phyloP scores from a whole-genome alignment of 768 basidiomycete species.

The Tricholomella constricta region DNA sequence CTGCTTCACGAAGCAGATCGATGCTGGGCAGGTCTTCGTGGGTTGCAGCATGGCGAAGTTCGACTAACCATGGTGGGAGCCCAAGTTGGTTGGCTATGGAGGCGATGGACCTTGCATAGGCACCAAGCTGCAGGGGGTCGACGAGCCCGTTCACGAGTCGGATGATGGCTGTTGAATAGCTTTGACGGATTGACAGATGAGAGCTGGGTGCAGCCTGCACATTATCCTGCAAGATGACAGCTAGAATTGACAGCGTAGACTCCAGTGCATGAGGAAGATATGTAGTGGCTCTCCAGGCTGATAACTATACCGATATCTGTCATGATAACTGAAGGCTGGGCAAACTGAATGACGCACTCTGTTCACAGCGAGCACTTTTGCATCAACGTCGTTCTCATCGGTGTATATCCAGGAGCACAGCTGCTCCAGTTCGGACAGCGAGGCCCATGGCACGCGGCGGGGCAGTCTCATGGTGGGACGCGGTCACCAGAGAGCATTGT shows the following conservation, averaged over 20 bases:
- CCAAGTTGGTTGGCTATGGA: conserved; percentile 86
- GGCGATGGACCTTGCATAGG: conserved; percentile 88
- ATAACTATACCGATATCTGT: conserved; percentile 48
- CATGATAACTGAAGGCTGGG: neutral
- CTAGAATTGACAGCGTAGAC: conserved; percentile 64
- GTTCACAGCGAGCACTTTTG: conserved; percentile 60
- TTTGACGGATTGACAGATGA: conserved; percentile 64
- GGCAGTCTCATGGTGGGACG: conserved; percentile 62
- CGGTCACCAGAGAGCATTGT: conserved; percentile 6
- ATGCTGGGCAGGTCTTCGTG: conserved; percentile 93
- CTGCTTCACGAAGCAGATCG: conserved; percentile 74
- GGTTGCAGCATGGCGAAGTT: conserved; percentile 92
- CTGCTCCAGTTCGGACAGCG: conserved; percentile 68
- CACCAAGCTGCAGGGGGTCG: conserved; percentile 88
- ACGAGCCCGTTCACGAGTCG: conserved; percentile 94
- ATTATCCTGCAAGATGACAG: conserved; percentile 59
- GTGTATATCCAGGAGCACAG: conserved; percentile 75
- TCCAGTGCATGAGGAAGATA: conserved; percentile 83
- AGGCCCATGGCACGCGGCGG: conserved; percentile 79
- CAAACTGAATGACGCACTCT: conserved; percentile 46
- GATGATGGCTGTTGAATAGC: conserved; percentile 80
- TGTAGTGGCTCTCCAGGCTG: conserved; percentile 78
- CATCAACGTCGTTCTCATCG: conserved; percentile 59
- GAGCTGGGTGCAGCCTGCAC: conserved; percentile 26
- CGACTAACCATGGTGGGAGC: conserved; percentile 87